phyloP scores from a whole-genome alignment of 805 yeast species.

The Lipomyces anomalus region DNA sequence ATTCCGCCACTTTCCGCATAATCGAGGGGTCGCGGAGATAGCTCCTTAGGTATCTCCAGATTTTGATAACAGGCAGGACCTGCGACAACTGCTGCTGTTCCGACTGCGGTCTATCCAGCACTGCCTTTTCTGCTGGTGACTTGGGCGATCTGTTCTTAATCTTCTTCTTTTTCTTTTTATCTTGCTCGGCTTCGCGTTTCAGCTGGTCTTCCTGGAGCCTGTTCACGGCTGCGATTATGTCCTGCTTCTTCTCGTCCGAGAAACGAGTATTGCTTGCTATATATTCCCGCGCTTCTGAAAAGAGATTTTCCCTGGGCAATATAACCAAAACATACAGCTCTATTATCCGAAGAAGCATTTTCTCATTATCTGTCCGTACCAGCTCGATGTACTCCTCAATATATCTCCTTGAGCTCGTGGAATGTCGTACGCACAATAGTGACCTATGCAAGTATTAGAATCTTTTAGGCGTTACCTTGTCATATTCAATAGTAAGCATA shows the following conservation, averaged over 20 bases:
- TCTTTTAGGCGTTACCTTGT: background rate
- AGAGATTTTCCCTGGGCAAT: slow-evolving; percentile 1
- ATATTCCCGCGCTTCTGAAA: background rate
- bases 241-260: background rate
- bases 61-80: too few relatives aligned
- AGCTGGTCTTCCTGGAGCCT: background rate
- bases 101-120: too few relatives aligned
- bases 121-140: background rate
- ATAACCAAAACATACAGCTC: slow-evolving; percentile 12
- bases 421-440: slow-evolving; percentile 7
- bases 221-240: background rate
- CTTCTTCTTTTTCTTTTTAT: background rate
- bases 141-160: background rate
- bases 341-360: background rate
- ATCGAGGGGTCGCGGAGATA: too few relatives aligned
- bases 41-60: too few relatives aligned
- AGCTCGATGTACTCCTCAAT: background rate
- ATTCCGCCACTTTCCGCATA: too few relatives aligned
- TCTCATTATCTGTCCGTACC: background rate
- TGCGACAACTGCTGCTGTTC: too few relatives aligned
- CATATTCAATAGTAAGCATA: too few relatives aligned
- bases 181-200: background rate
- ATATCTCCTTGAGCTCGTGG: background rate
- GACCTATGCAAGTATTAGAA: background rate
- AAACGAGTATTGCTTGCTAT: background rate